Evolutionary conservation across 345 rosid species (phyloP).

Genomic region (Garcia nutans): DNA sequence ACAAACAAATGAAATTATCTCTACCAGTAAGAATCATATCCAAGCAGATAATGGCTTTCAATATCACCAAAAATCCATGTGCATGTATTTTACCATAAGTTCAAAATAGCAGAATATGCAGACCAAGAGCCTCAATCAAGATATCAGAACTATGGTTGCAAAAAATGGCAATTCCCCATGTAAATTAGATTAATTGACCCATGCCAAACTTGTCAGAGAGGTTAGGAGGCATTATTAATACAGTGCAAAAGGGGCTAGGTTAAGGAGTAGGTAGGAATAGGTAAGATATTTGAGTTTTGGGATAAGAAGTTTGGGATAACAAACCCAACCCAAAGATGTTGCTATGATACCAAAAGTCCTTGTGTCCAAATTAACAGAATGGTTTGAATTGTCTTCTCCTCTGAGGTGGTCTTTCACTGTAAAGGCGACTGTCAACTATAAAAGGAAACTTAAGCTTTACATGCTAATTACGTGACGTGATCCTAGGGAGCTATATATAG

Average conservation of each 20-base stretch:
- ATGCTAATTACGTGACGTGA: too few relatives aligned
- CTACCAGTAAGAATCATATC: not conserved
- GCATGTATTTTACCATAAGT: not conserved
- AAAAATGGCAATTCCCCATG: not conserved
- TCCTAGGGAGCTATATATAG: too few relatives aligned
- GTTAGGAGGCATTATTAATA: not conserved
- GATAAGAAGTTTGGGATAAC: not conserved
- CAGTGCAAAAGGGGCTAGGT: not conserved
- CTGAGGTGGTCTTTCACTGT: not conserved
- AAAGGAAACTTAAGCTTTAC: too few relatives aligned
- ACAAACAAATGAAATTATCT: not conserved
- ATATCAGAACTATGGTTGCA: not conserved
- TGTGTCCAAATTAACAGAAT: not conserved
- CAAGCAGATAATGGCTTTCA: not conserved
- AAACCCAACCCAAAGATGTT: not conserved
- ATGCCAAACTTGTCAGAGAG: not conserved
- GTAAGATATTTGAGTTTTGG: not conserved
- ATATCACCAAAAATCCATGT: not conserved
- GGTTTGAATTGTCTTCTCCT: too few relatives aligned
- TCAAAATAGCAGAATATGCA: not conserved
- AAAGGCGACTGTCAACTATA: too few relatives aligned
- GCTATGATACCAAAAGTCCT: not conserved
- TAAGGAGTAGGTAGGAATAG: not conserved
- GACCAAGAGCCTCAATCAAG: not conserved
- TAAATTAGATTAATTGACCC: not conserved